Evolutionary conservation across 495 filamentous ascomycete genomes (phyloP), one percentile per base, ranked within the genome.

Genomic region (Penicillium flavigenum): DNA sequence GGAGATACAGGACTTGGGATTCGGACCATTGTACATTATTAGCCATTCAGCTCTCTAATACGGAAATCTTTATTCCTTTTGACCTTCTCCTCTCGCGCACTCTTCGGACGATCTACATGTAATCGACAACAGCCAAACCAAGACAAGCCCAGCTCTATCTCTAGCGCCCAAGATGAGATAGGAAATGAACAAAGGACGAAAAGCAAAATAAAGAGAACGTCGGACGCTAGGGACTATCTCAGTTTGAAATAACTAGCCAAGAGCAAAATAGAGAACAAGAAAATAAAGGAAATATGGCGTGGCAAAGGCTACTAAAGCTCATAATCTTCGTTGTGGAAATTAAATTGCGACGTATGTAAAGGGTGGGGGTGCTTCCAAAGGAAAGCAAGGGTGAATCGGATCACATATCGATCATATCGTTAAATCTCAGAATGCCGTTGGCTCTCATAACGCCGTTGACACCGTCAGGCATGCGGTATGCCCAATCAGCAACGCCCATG

Each of bases 341-440:
- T 41, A 57, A 36, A 49, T 54, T 54, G 58, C 51, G 51, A 60
- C 46, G 51, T 53, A 61, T 45, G 36, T 51, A 57, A 51, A 53
- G 27, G 38, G 46, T 26, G 45, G 4, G 45, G 4, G 14, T 38
- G 34, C 45, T 26, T 22, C 26, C 31, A 20, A 60, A 38, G 42
- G 31, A 22, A n/a, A 34, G 56, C 19, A 22, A 55, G 20, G 2
- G 24, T 27, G 24, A 47, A 45, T 24, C 46, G 27, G 39, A 42
- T 79, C 63, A 98, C 81, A 97, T 93, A 61, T 96, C 92, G 73
- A 98, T 92, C 64, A 84, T 90, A 72, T 96, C 92, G 70, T 93
- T 92, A 68, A 98, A 98, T 69, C 87, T 79, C 65, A 98, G 74
- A 50, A 98, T 86, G 4, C 92, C 94, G 64, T 96, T 89, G 45